Base-by-base conservation (phyloP, 179 eudicot genomes). In the Corrigiola litoralis region DNA sequence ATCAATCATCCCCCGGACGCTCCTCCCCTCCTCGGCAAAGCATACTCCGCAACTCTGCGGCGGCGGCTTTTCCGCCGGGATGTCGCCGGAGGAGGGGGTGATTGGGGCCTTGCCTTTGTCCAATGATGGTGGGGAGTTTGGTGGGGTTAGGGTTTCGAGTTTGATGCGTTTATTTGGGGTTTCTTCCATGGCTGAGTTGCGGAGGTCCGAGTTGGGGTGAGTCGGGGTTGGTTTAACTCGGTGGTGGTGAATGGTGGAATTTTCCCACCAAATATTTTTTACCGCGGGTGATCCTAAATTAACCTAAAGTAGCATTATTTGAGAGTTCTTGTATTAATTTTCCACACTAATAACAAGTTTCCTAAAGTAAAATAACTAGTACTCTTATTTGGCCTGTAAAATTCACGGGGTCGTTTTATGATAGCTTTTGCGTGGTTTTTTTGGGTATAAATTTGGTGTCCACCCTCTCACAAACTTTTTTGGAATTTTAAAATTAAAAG, bases 41-140 rank as follows among this genome's bases (percentile, higher is more conserved):
- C 96, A 90, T n/a, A 90, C 77, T 1, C 90, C 96, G 58, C 98
- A 90, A 45, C 34, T 40, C 23, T 68, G 67, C 16, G 72, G 62
- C 40, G 80, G 82, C 40, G 41, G 65, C n/a, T n/a, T n/a, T 37
- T 67, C n/a, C 65, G 72, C 36, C 69, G 73, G 60, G 0, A 67
- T 25, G 61, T 56, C 54, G 59, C 28, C 25, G 29, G 42, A 16
- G 20, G 58, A 65, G 47, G 64, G 38, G 31, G 36, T 58, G 24
- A 75, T 64, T 44, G 74, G 80, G 14, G 80, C 72, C 72, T 79
- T 79, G 17, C 83, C 83, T 63, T 75, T 80, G 67, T 34, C 63
- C 20, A 63, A 37, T 10, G 75, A 65, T 3, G 80, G 61, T 0
- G 74, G 66, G 20, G 69, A 51, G 12, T 68, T 51, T 46, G 62